Evolutionary conservation across 2,329 filamentous ascomycete genomes (phyloP).

Genomic region (Diaporthe citrichinensis): DNA sequence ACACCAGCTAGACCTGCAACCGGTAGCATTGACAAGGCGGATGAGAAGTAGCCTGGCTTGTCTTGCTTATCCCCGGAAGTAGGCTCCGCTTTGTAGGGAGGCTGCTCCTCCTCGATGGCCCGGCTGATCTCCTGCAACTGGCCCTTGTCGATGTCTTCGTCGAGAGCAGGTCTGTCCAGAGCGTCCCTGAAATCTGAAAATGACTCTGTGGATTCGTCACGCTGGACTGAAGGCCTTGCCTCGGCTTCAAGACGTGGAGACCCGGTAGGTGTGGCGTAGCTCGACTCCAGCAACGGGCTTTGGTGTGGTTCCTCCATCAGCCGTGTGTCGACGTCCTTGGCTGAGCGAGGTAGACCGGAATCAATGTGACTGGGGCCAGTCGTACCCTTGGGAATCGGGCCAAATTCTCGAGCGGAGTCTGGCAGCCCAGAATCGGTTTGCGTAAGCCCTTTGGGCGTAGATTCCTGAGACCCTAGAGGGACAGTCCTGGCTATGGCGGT

Average conservation of each 20-base stretch:
- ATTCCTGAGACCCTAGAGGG: constrained; percentile 73
- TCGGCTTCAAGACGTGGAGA: constrained; percentile 8
- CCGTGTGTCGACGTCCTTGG: neutral
- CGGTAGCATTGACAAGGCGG: constrained; percentile 44
- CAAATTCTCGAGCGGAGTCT: neutral
- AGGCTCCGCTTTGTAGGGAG: neutral
- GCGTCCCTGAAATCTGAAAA: constrained; percentile 22
- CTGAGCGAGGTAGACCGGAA: constrained; percentile 1
- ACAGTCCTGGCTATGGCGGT: constrained; percentile 58
- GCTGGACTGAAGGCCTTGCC: neutral
- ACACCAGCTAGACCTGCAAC: constrained; percentile 42
- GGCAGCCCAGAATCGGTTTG: constrained; percentile 25
- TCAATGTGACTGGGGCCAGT: constrained; percentile 4
- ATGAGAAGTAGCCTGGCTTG: constrained; percentile 41
- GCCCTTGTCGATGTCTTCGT: constrained; percentile 6
- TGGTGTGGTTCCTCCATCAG: constrained; percentile 7
- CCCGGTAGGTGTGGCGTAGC: constrained; percentile 38
- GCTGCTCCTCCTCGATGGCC: neutral
- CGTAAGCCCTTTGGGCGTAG: constrained; percentile 69
- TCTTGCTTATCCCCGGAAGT: neutral
- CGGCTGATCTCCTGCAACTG: neutral
- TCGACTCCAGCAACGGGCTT: constrained; percentile 38
- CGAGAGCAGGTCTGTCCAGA: constrained; percentile 16
- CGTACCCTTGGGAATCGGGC: neutral
- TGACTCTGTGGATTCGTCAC: constrained; percentile 28